phyloP scores from a whole-genome alignment of 495 filamentous ascomycete genomes.

The Aspergillus nidulans region DNA sequence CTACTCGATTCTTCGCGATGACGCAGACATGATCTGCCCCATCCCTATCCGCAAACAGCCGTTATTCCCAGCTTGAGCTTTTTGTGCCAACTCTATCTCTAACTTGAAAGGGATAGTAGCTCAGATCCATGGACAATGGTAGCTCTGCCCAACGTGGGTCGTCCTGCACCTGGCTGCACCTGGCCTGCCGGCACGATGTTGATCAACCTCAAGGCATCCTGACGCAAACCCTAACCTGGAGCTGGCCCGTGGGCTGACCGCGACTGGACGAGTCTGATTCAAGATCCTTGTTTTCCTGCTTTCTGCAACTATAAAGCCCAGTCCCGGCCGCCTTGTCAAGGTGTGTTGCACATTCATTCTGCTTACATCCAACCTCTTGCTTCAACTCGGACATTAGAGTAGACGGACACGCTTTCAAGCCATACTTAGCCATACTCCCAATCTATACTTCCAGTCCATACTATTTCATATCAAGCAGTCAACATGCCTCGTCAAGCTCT shows the following conservation, averaged over 20 bases:
- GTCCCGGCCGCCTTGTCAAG: neutral
- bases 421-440: too few relatives aligned
- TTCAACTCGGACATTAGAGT: neutral
- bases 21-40: neutral
- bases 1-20: neutral
- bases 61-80: neutral
- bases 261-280: constrained; percentile 2
- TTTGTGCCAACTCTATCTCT: neutral
- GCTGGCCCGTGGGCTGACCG: constrained; percentile 5
- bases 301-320: constrained; percentile 12
- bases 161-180: neutral
- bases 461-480: neutral
- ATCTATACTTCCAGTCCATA: too few relatives aligned
- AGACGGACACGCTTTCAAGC: neutral
- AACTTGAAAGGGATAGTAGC: neutral
- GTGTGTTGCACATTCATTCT: neutral
- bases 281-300: neutral
- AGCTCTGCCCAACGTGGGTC: neutral
- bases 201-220: neutral
- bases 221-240: neutral
- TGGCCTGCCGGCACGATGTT: neutral
- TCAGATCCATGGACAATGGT: neutral
- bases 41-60: neutral
- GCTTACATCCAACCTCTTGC: neutral
- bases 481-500: constrained; percentile 32